Base-by-base conservation (phyloP, 208 protist species). In the Crithidia brevicula region DNA sequence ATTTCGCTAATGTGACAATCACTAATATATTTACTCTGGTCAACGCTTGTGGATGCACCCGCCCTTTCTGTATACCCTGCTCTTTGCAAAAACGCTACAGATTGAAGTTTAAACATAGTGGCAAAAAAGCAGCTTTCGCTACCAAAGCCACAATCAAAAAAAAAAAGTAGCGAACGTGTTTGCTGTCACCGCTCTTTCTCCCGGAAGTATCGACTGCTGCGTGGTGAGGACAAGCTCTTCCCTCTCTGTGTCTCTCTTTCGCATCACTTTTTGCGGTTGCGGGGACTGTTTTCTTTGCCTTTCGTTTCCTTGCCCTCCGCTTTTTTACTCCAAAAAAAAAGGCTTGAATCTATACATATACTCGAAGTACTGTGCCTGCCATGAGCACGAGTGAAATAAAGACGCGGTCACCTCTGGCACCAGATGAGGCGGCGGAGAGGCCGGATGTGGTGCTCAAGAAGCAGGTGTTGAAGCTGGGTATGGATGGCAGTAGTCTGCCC, bases 401-500 rank as follows among this genome's bases (percentile, higher is more conserved):
- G 7, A 16, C 31, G 11, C 18, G 10, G 23, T 54, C 45, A 22
- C 59, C 59, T 11, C 10, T 65, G 20, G 31, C 22, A 22, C 59
- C 59, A 2, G 52, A 54, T 25, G 43, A 38, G 9, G 30, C 50
- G 2, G n/a, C 66, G 2, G 33, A 18, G 8, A 30, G 18, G 13
- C 47, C 50, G 4, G 38, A 63, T n/a, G 65, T 74, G 16, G 18
- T 40, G n/a, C 68, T 69, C 50, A 72, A 74, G 22, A 47, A 57
- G 23, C 67, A 72, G 16, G 77, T 86, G 2, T 59, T 75, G 25
- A 89, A 89, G 53, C 79, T 89, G 11, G 79, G 80, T 10, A 36
- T 74, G n/a, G 77, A 86, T 46, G 80, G 76, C 49, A 82, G 62
- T 58, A 82, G 46, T 11, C 64, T 89, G 4, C 61, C 69, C 7